Evolutionary conservation across 148 eudicot genomes (phyloP).

Genomic region (Pouteria glomerata): DNA sequence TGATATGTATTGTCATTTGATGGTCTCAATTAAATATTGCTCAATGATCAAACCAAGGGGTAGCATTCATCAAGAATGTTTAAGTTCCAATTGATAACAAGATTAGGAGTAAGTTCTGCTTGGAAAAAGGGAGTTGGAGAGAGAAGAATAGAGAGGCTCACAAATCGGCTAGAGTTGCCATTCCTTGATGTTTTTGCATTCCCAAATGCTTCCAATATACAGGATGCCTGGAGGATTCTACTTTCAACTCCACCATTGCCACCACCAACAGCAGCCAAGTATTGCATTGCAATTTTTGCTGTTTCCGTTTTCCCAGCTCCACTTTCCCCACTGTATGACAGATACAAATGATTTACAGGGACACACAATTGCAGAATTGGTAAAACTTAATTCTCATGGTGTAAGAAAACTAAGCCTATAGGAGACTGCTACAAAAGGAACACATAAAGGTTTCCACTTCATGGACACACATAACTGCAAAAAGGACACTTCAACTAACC

Average conservation of each 20-base stretch:
- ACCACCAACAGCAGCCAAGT: conserved; percentile 78
- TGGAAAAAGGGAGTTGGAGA: not conserved
- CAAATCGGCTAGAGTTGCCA: conserved; percentile 94
- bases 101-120: not conserved
- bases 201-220: conserved; percentile 87
- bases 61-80: not conserved
- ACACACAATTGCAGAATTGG: not conserved
- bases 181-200: conserved; percentile 92
- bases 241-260: conserved; percentile 62
- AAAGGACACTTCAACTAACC: conserved; percentile 43
- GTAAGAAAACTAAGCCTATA: not conserved
- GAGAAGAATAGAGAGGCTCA: conserved; percentile 23
- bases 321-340: conserved; percentile 78
- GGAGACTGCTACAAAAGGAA: conserved; percentile 8
- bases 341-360: conserved; percentile 7
- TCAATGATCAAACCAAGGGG: not conserved
- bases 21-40: not conserved
- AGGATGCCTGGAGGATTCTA: conserved; percentile 72
- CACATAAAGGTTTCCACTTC: not conserved
- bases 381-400: not conserved
- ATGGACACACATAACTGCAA: not conserved
- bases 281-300: conserved; percentile 89
- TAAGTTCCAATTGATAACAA: not conserved
- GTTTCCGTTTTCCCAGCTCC: conserved; percentile 99
- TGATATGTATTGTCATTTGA: not conserved